A percentile compares a stretch with the other conserved stretches of the same genome.
These are phyloP conservation scores for Trifolium fragiferum DNA, from an alignment of 306 rosid species.

Conservation along the genomic window DNA sequence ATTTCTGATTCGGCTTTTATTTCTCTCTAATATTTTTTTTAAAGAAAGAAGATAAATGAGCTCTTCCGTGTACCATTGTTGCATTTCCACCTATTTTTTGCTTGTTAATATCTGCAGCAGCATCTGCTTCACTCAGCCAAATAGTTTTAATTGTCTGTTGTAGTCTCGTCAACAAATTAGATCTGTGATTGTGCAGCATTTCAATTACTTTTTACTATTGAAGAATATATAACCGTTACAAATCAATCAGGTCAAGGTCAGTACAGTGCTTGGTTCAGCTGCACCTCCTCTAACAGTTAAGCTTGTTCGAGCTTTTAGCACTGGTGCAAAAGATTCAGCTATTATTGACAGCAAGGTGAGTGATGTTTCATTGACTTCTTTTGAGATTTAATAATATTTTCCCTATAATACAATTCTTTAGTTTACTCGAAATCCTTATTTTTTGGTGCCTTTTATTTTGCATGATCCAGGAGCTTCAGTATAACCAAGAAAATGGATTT, in stretches of 20 bases:
- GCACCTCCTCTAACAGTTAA: constrained; percentile 88
- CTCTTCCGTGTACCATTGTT: neutral
- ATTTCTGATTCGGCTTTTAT: constrained; percentile 1
- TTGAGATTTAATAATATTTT: constrained; percentile 7
- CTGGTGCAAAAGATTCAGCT: constrained; percentile 67
- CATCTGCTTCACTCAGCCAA: constrained; percentile 19
- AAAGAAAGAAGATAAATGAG: neutral
- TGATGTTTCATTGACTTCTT: constrained; percentile 31
- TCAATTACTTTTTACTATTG: constrained; percentile 30
- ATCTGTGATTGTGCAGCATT: constrained; percentile 13
- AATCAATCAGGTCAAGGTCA: constrained; percentile 81
- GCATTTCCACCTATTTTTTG: neutral
- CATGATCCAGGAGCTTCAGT: constrained; percentile 75
- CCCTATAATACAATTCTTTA: constrained; percentile 5
- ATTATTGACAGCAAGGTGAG: constrained; percentile 69
- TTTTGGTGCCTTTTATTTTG: constrained; percentile 36
- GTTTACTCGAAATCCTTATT: constrained; percentile 14
- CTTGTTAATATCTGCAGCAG: constrained; percentile 15
- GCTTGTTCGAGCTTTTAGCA: constrained; percentile 67
- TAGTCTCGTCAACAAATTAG: constrained; percentile 22
- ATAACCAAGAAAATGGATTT: constrained; percentile 61
- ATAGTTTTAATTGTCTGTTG: constrained; percentile 32
- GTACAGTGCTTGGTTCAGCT: constrained; percentile 88
- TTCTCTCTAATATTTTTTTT: neutral
- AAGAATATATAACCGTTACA: constrained; percentile 30